Conservation (phyloP, 2,329 filamentous ascomycete species). For the Cladosporium velox region DNA sequence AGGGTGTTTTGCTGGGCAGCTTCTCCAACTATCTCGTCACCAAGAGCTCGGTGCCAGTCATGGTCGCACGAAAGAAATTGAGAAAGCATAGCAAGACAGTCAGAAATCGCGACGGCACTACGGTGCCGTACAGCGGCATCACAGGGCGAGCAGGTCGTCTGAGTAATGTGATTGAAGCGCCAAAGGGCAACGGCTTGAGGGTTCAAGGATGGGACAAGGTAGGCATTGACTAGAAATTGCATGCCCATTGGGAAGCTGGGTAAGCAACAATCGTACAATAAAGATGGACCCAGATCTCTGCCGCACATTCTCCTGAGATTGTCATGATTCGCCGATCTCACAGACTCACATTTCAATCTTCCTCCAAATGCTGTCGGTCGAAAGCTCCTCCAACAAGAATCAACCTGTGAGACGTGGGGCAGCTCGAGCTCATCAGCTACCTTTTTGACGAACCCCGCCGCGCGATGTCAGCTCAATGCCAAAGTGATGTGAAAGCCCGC, state of each 20-base stretch:
- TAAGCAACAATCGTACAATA: not conserved
- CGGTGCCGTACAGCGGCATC: conserved; percentile 35
- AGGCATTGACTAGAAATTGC: conserved; percentile 35
- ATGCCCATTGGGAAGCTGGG: not conserved
- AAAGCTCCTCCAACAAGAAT: too few relatives aligned
- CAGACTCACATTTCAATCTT: not conserved
- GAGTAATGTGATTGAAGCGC: conserved; percentile 38
- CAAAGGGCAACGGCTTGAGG: conserved; percentile 35
- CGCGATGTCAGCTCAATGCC: not conserved
- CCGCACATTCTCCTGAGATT: not conserved
- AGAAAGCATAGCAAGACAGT: conserved; percentile 70
- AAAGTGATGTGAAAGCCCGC: not conserved
- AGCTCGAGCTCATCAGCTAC: not conserved
- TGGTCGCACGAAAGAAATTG: conserved; percentile 91
- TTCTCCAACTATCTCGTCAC: conserved; percentile 98
- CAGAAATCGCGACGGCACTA: conserved; percentile 35
- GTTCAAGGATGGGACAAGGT: conserved; percentile 40
- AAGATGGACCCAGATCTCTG: not conserved
- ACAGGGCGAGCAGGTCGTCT: conserved; percentile 33
- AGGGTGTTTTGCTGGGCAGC: conserved; percentile 91
- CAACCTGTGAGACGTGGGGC: not conserved
- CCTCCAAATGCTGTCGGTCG: not conserved
- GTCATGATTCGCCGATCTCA: not conserved
- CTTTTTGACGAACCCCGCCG: not conserved
- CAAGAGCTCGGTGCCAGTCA: conserved; percentile 94